Base-by-base conservation (phyloP, 768 basidiomycete genomes). In the Tylopilus intermedius region DNA sequence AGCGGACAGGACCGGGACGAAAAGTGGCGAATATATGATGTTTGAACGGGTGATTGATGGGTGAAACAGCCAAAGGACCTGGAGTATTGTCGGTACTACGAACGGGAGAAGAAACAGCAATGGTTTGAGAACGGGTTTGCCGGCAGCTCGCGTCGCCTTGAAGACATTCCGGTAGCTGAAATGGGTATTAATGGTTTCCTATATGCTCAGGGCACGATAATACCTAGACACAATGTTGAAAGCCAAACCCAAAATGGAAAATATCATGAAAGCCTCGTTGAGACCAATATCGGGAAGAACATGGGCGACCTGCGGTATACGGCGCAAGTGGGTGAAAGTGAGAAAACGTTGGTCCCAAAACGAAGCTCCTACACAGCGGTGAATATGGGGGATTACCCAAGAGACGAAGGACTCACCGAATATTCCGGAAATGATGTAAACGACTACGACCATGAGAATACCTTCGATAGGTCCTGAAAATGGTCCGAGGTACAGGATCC, bases 401-500 rank as follows among this genome's bases (percentile, higher is more conserved):
- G 49, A 43, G 38, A 35, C 14, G 37, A 7, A 18, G 11, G 4
- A 64, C 77, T 44, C 55, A 82, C 90, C 90, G 61, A 76, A 84
- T 47, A 88, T 67, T 0, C 92, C 94, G 11, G 88, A 86, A 48
- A 95, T 72, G 29, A 83, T 58, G 72, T 86, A 97, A 50, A 97
- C 84, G 8, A 60, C 66, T 26, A 86, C 75, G 50, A 98, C 86
- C 69, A 97, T 79, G 33, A 99, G 73, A 58, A 98, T 95, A 7
- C 96, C 96, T 68, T 98, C 96, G 2, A 97, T 90, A 0, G 96
- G 95, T 0, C 96, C 95, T 14, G 92, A 95, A 70, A 95, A 95
- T 32, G 86, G 81, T 8, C 90, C 93, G 15, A 99, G 84, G 74
- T 85, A 99, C 14, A 98, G 75, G 58, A 88, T 84, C 26, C 94